These are phyloP conservation scores for Penicillium sp. DNA, from an alignment of 2,329 filamentous ascomycete species.

Conservation along the genomic window DNA sequence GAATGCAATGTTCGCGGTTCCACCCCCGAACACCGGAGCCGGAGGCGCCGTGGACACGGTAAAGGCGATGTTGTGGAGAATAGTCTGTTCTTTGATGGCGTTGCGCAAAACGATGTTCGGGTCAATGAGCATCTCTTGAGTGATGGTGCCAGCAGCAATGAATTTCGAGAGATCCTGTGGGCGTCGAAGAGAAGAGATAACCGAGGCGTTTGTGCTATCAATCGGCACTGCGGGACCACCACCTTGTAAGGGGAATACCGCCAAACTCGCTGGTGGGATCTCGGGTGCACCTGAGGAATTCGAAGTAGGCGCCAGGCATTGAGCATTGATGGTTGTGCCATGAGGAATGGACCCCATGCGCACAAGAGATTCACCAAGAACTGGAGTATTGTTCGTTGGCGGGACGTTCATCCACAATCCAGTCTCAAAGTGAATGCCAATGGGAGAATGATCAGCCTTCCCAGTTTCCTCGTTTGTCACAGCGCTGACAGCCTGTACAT, in stretches of 20 bases:
- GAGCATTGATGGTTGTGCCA: conserved; percentile 48
- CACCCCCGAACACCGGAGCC: background rate
- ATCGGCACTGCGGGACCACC: background rate
- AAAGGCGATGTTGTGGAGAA: background rate
- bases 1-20: background rate
- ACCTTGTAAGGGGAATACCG: background rate
- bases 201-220: background rate
- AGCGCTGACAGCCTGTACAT: background rate
- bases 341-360: conserved; percentile 50
- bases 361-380: conserved; percentile 26
- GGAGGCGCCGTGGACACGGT: background rate
- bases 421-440: conserved; percentile 45
- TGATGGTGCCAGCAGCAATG: background rate
- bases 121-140: background rate
- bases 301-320: conserved; percentile 31
- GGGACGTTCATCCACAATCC: conserved; percentile 47
- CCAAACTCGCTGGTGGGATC: conserved; percentile 9
- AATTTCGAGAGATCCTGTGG: background rate
- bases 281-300: conserved; percentile 30
- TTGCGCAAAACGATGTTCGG: background rate
- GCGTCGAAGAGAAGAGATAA: background rate
- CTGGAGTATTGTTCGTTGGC: conserved; percentile 22
- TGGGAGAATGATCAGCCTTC: conserved; percentile 1
- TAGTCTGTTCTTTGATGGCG: background rate
- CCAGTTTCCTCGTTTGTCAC: background rate